Evolutionary conservation across 768 basidiomycete genomes (phyloP).

Genomic region (Agrocybe praecox): DNA sequence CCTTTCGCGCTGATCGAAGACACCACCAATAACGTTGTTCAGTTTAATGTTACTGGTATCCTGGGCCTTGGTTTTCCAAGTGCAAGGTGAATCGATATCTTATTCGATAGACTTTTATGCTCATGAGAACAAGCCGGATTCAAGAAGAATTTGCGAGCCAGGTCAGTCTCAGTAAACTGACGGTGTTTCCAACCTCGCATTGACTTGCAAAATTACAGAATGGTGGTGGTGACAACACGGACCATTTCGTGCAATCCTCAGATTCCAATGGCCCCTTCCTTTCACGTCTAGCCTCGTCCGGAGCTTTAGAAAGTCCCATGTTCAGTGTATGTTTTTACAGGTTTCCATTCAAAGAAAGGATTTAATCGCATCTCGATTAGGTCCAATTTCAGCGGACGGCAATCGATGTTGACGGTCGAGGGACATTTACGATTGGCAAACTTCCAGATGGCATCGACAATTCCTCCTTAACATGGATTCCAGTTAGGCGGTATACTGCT

Average conservation of each 20-base stretch:
- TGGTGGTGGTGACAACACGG: constrained; percentile 29
- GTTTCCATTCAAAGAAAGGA: neutral
- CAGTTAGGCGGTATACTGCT: constrained; percentile 56
- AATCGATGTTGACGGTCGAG: constrained; percentile 58
- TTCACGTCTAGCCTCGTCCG: constrained; percentile 46
- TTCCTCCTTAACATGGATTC: constrained; percentile 67
- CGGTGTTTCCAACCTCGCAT: neutral
- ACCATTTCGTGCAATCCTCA: constrained; percentile 37
- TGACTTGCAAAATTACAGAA: constrained; percentile 7
- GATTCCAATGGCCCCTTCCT: constrained; percentile 46
- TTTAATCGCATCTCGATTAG: constrained; percentile 12
- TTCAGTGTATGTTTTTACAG: constrained; percentile 41
- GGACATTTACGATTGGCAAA: constrained; percentile 63
- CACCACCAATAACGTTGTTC: constrained; percentile 59
- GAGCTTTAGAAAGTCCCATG: constrained; percentile 46
- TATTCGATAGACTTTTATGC: neutral
- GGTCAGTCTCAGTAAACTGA: neutral
- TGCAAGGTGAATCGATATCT: constrained; percentile 47
- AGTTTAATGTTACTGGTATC: constrained; percentile 60
- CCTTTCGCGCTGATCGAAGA: constrained; percentile 57
- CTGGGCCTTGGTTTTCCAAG: constrained; percentile 71
- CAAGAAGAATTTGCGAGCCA: constrained; percentile 12
- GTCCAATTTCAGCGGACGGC: constrained; percentile 61
- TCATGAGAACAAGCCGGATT: constrained; percentile 13
- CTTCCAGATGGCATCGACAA: constrained; percentile 57